phyloP scores from a whole-genome alignment of 2,329 filamentous ascomycete genomes.

The Capronia coronata region DNA sequence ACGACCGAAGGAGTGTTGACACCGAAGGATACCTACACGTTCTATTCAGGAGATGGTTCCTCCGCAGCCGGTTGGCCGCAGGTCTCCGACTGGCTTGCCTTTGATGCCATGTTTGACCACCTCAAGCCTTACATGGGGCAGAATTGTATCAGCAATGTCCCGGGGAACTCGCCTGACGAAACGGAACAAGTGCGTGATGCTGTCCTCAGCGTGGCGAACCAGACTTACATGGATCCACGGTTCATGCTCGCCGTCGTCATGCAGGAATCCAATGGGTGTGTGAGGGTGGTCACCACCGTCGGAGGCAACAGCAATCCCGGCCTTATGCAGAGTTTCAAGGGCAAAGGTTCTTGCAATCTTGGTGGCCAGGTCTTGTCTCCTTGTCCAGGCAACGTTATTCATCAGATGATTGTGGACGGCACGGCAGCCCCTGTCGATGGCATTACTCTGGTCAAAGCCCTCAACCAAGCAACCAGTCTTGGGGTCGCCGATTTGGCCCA shows the following conservation, averaged over 20 bases:
- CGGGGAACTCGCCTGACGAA: constrained; percentile 15
- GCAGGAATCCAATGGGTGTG: constrained; percentile 32
- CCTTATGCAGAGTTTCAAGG: constrained; percentile 18
- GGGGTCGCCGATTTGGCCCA: constrained; percentile 9
- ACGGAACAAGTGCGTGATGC: constrained; percentile 24
- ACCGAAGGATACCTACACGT: constrained; percentile 29
- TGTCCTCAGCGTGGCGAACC: constrained; percentile 27
- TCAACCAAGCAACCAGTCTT: constrained; percentile 10
- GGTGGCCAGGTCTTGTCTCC: constrained; percentile 8
- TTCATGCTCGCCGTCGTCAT: constrained; percentile 34
- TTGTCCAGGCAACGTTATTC: constrained; percentile 18
- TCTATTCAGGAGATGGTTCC: constrained; percentile 25
- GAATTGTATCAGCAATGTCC: constrained; percentile 7
- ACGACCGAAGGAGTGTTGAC: background rate
- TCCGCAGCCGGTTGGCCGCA: constrained; percentile 22
- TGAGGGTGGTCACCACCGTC: constrained; percentile 27
- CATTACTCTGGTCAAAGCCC: constrained; percentile 5
- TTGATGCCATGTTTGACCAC: constrained; percentile 17
- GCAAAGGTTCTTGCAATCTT: constrained; percentile 14
- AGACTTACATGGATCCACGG: constrained; percentile 30
- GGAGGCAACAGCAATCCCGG: constrained; percentile 23
- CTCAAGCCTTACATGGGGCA: constrained; percentile 8
- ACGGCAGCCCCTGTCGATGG: constrained; percentile 10
- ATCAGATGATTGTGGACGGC: constrained; percentile 24
- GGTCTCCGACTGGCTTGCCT: constrained; percentile 25